Evolutionary conservation across 768 basidiomycete genomes (phyloP).

Genomic region (Boletus bicolor): DNA sequence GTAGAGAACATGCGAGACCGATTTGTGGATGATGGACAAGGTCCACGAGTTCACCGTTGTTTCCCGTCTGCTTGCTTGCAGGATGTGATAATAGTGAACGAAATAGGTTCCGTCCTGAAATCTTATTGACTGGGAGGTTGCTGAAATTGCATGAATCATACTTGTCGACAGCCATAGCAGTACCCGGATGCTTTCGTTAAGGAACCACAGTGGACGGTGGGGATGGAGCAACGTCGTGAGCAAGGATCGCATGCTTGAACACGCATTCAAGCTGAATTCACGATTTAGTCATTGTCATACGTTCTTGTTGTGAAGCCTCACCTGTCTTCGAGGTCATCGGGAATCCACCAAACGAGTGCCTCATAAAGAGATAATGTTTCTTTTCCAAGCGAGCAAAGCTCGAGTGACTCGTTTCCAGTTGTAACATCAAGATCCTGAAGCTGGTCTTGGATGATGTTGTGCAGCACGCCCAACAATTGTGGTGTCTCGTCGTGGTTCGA

Average conservation of each 20-base stretch:
- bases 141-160: slow-evolving; percentile 10
- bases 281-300: not conserved
- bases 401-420: slow-evolving; percentile 22
- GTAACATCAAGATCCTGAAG: slow-evolving; percentile 34
- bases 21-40: slow-evolving; percentile 40
- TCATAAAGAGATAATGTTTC: slow-evolving; percentile 52
- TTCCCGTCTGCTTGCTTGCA: slow-evolving; percentile 19
- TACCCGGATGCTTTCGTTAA: slow-evolving; percentile 46
- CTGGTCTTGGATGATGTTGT: slow-evolving; percentile 40
- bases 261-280: slow-evolving; percentile 34
- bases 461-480: slow-evolving; percentile 39
- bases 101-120: slow-evolving; percentile 43
- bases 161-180: slow-evolving; percentile 53
- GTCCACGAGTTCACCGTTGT: slow-evolving; percentile 24
- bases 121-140: slow-evolving; percentile 6
- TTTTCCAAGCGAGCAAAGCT: slow-evolving; percentile 34
- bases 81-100: slow-evolving; percentile 42
- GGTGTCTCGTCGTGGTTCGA: slow-evolving; percentile 28
- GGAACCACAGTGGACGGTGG: slow-evolving; percentile 50
- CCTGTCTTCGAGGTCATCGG: slow-evolving; percentile 42
- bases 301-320: slow-evolving; percentile 10
- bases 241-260: slow-evolving; percentile 40
- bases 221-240: slow-evolving; percentile 48
- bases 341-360: slow-evolving; percentile 46
- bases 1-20: slow-evolving; percentile 45